Base-by-base conservation (phyloP, 2,329 filamentous ascomycete species). In the Dothidotthia symphoricarpi region DNA sequence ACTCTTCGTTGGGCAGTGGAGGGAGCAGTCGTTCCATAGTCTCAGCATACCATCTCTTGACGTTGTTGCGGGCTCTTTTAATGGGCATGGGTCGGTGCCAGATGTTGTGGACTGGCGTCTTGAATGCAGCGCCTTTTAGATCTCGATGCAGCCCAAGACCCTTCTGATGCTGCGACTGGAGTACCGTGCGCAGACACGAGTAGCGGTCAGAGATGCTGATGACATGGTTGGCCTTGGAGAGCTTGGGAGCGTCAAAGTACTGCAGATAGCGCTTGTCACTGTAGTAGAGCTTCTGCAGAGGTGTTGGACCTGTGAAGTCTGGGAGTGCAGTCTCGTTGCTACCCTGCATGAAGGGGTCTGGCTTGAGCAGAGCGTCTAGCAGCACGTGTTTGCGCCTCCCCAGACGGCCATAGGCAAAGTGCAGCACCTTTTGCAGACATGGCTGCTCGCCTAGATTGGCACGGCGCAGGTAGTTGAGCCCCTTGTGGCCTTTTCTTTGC, bases 371-470 rank as follows among this genome's bases (percentile, higher is more conserved):
- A 2, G 48, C 22, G 1, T 44, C 36, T 1, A 63, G 42, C 31
- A 83, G 57, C 8, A 73, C 62, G 41, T 74, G 67, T 49, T 76
- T 70, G 22, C 76, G 68, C 46, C 64, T 71, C 7, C 80, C 80
- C 22, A 66, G 68, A 34, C 81, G 73, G 11, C 78, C 81, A 51
- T 83, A 83, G 11, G 79, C 71, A 41, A 73, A 60, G 22, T 71
- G 61, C 14, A 84, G 62, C 9, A 81, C 67, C 37, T 73, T 76
- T 29, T 74, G 65, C 13, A 83, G 59, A 11, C 73, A 69, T 11
- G 61, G 60, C 11, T 63, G 48, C 35, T 80, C 75, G 43, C 80
- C 81, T 41, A 75, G 64, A 50, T 82, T 82, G 14, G 79, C 80
- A 31, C 75, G 69, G 2, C 69, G 70, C 6, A 80, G 59, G 5